Evolutionary conservation across 345 rosid genomes (phyloP).

Genomic region (Salix exigua): DNA sequence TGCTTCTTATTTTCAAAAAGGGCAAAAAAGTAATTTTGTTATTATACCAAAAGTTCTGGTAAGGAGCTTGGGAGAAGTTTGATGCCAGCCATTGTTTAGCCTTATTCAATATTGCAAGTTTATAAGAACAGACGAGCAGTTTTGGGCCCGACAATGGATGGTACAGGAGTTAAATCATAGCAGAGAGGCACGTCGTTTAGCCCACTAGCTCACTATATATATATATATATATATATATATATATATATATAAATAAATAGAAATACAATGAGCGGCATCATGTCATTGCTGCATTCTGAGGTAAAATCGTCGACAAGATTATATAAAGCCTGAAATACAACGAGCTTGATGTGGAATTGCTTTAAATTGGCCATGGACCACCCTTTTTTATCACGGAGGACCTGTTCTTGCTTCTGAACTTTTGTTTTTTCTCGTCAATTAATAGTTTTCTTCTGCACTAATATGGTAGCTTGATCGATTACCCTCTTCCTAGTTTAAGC

Average conservation of each 20-base stretch:
- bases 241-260: too few species aligned
- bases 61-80: too few species aligned
- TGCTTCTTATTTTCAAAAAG: background rate
- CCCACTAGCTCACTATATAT: background rate
- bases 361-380: too few species aligned
- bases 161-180: background rate
- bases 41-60: too few species aligned
- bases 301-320: background rate
- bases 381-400: too few species aligned
- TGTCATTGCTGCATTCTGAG: background rate
- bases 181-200: background rate
- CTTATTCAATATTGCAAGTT: background rate
- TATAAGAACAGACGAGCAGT: background rate
- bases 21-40: too few species aligned
- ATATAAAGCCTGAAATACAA: background rate
- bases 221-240: too few species aligned
- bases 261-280: background rate
- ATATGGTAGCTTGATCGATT: background rate
- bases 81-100: background rate
- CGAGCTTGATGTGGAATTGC: background rate
- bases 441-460: background rate
- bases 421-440: background rate
- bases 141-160: background rate
- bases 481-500: background rate
- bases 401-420: background rate